Evolutionary conservation across 2,329 filamentous ascomycete genomes (phyloP).

Genomic region (Rhynchosporium graminicola): DNA sequence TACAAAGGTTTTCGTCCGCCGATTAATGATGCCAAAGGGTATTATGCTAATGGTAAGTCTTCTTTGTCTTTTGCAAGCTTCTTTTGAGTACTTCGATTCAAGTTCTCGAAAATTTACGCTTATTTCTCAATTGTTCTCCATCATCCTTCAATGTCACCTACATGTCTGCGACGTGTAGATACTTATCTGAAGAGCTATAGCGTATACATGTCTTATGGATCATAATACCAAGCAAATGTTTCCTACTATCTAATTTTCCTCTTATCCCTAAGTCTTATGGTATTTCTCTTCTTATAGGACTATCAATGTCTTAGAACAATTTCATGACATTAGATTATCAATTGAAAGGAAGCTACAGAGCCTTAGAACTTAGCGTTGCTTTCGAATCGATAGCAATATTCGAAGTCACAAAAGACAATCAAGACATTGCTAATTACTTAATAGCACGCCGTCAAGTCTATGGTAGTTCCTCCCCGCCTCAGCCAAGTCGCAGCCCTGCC

Average conservation of each 20-base stretch:
- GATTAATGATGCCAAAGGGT: conserved; percentile 13
- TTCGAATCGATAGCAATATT: not conserved
- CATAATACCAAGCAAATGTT: too few relatives aligned
- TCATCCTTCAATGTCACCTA: too few relatives aligned
- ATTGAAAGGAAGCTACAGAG: not conserved
- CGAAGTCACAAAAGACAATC: not conserved
- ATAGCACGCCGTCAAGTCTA: conserved; percentile 1
- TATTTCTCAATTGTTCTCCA: too few relatives aligned
- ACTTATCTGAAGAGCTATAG: too few relatives aligned
- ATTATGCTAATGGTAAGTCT: conserved; percentile 20
- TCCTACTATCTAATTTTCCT: too few relatives aligned
- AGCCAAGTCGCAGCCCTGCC: not conserved
- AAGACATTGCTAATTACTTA: not conserved
- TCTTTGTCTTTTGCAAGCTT: not conserved
- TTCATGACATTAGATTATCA: too few relatives aligned
- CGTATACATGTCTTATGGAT: too few relatives aligned
- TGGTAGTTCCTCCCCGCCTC: not conserved
- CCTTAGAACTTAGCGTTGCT: not conserved
- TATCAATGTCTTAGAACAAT: too few relatives aligned
- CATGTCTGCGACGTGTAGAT: not conserved
- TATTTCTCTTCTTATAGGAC: too few relatives aligned
- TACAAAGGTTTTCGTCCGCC: not conserved
- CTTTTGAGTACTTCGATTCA: not conserved
- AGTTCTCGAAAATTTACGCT: not conserved
- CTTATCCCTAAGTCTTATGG: too few relatives aligned